Evolutionary conservation across 495 filamentous ascomycete genomes (phyloP), one percentile per base, ranked within the genome.

Genomic region (Penicillium samsonianum): DNA sequence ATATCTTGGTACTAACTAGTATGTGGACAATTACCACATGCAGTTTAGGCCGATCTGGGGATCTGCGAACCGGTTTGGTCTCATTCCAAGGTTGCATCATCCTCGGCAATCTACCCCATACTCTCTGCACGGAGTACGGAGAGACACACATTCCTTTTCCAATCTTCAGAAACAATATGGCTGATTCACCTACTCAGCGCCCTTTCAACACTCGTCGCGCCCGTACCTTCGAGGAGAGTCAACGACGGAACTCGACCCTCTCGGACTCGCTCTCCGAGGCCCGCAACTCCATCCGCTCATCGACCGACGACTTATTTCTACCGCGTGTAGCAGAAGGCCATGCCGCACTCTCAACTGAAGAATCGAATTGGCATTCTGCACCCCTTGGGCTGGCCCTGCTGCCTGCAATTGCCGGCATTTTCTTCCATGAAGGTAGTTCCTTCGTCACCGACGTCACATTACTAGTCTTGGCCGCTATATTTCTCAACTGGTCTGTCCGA

Each of bases 401-500:
- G 37, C 94, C 94, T 1, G 91, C 92, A 0, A 59, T 96, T 16
- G 93, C 84, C 1, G 94, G 92, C 0, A 70, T 96, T 41, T 78
- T 98, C 53, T 94, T 96, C 67, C 79, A 87, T 46, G 89, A 96
- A 73, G 94, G 94, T 4, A 85, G 86, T 60, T 80, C 84, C 4
- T 79, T 96, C 53, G 81, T 91, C 35, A 96, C 92, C 2, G 94
- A 98, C 65, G 69, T 94, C 9, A 87, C 91, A 23, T 78, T 98
- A 44, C 73, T 98, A 26, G 81, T 80, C 5, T 65, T 98, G 48
- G 88, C 87, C 0, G 88, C 87, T 1, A 80, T 97, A 5, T 96
- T 98, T 62, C 77, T 98, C 50, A 93, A 98, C 69, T 97, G 92
- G 93, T 91, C 90, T 19, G 87, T 97, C 7, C 86, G 90, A 53